Conservation (phyloP, 2,329 filamentous ascomycete species). For the Botrytis paeoniae region DNA sequence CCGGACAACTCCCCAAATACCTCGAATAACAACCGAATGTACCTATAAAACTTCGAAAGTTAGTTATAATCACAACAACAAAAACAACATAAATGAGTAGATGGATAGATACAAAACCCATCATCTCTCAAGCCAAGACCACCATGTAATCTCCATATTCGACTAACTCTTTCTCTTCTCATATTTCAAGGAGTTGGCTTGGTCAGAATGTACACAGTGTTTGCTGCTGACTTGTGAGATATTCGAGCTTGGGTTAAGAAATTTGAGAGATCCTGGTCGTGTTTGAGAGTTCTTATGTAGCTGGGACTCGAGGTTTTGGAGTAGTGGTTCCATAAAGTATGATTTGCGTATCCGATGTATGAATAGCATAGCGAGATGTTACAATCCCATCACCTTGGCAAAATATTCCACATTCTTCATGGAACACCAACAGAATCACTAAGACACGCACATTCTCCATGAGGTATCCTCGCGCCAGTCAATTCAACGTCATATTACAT, state of each 20-base stretch:
- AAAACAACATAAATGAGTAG: neutral
- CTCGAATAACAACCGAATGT: neutral
- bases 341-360: neutral
- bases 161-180: neutral
- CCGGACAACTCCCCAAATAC: neutral
- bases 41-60: neutral
- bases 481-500: neutral
- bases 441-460: neutral
- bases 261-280: neutral
- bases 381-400: neutral
- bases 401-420: neutral
- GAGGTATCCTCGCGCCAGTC: neutral
- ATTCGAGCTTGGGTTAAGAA: neutral
- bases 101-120: neutral
- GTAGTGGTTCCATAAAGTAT: neutral
- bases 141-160: neutral
- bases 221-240: neutral
- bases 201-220: neutral
- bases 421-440: neutral
- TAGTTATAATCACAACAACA: neutral
- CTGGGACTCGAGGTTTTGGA: neutral
- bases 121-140: neutral
- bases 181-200: neutral
- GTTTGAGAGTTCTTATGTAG: neutral
- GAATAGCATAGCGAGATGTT: neutral